Evolutionary conservation across 140 eudicot species (phyloP), one percentile per base, ranked within the genome.

Genomic region (Senecio squalidus): DNA sequence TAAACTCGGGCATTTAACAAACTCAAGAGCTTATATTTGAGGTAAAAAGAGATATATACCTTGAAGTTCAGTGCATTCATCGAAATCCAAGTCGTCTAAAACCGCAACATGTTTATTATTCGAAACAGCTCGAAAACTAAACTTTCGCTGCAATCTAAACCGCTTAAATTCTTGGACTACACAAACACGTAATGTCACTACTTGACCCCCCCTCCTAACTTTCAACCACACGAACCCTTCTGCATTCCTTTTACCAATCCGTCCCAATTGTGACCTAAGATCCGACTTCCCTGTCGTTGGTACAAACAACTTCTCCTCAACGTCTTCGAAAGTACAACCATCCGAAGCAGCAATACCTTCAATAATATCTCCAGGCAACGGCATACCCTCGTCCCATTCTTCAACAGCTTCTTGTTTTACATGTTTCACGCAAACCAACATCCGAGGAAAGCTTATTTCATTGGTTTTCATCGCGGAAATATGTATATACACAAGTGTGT

Each of bases 331-430:
- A 4, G 68, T 52, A 54, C 55, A 53, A 18, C 44, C 30, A 66
- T 65, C 54, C 3, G 21, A 20, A 27, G 68, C 63, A 5, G 82
- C 80, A n/a, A 82, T 53, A 8, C 82, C 89, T 78, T 78, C 89
- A 8, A 82, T 71, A 25, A 82, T 78, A 70, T 82, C 89, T 55
- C 89, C 84, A 0, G 89, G 89, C 57, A 82, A 60, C 0, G 84
- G 84, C 89, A 82, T 78, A 21, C 55, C 60, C 41, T 74, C 89
- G 14, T 82, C 77, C 89, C 89, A 78, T 71, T 78, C 82, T 25
- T 74, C 77, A 24, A 62, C 69, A 1, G 33, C 64, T 11, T 71
- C 55, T 63, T 82, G 84, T 66, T 60, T 82, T 38, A 82, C 82
- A 58, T 74, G 54, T 65, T 78, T 82, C 15, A 82, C 84, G 26